Conservation (phyloP, 257 asterid genomes). For the Striga asiatica region DNA sequence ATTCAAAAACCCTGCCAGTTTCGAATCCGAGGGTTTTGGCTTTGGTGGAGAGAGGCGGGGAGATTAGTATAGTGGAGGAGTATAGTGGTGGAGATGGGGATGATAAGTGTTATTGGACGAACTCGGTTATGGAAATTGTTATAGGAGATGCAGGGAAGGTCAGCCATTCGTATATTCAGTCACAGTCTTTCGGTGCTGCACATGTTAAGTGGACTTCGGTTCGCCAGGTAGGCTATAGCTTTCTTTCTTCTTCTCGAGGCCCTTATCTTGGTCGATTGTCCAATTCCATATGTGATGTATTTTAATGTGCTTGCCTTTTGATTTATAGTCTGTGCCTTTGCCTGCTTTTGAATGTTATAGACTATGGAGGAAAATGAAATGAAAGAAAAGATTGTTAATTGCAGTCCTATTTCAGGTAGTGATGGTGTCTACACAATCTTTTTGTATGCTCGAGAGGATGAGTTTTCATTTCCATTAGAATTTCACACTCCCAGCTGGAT, state of each 20-base stretch:
- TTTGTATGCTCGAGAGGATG: background rate
- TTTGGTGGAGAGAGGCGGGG: conserved; percentile 84
- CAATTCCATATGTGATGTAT: background rate
- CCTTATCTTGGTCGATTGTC: background rate
- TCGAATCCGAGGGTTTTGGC: conserved; percentile 85
- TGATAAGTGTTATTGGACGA: conserved; percentile 63
- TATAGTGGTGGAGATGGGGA: conserved; percentile 37
- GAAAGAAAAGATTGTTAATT: background rate
- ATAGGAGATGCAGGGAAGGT: conserved; percentile 70
- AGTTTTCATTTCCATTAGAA: background rate
- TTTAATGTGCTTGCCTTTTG: background rate
- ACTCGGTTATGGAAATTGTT: conserved; percentile 64
- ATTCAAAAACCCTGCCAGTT: conserved; percentile 48
- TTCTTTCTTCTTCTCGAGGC: conserved; percentile 6
- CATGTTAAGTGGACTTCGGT: conserved; percentile 92
- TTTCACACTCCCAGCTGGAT: background rate
- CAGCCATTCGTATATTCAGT: conserved; percentile 70
- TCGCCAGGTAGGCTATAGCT: conserved; percentile 48
- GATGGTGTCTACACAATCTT: background rate
- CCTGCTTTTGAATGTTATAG: background rate
- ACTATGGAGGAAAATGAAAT: background rate
- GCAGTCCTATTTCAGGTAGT: background rate
- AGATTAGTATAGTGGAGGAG: conserved; percentile 73
- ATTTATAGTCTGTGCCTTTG: background rate
- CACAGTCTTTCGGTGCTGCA: conserved; percentile 65